Base-by-base conservation (phyloP, 2,329 filamentous ascomycete species). In the Colletotrichum sansevieriae region DNA sequence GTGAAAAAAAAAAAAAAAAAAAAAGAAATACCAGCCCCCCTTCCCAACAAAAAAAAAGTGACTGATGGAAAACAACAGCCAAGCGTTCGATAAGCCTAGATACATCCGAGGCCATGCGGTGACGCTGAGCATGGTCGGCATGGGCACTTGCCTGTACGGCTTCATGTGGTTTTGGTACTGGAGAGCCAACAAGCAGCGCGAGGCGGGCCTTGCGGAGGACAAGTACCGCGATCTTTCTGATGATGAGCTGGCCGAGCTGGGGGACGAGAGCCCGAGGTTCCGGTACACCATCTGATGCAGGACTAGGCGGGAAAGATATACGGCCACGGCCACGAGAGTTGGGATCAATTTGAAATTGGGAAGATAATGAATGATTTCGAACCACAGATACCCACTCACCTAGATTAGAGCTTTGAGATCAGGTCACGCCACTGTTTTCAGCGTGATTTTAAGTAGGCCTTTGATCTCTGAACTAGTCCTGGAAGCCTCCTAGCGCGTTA, bases 41-140 rank as follows among this genome's bases (percentile, higher is more conserved):
- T n/a, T n/a, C 22, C 3, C 3, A 22, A 22, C 3, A 7, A 22
- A 6, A 1, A 10, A 10, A 8, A 1, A 3, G 63, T 69, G 18
- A 69, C 63, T 5, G 8, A 7, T n/a, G 0, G 33, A 8, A 4
- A 25, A 25, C 2, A 25, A 4, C 63, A 86, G 84, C 71, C 79
- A 83, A 4, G 79, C 75, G 12, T 64, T 68, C 0, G 86, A 89
- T 56, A 82, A 77, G 1, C 88, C 88, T 2, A 83, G 87, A n/a
- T 91, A 88, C 74, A 80, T 88, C 43, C 82, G 83, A 39, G 90
- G 90, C 5, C 89, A 92, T 73, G 88, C 87, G 1, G 82, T 85
- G 79, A 82, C 78, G 75, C 39, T 72, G 37, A 68, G 63, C 54
- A 69, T 72, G 68, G 68, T 71, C 3, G 70, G 59, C 7, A 71